Base-by-base conservation (phyloP, 2,329 filamentous ascomycete species). In the Beauveria medogensis region DNA sequence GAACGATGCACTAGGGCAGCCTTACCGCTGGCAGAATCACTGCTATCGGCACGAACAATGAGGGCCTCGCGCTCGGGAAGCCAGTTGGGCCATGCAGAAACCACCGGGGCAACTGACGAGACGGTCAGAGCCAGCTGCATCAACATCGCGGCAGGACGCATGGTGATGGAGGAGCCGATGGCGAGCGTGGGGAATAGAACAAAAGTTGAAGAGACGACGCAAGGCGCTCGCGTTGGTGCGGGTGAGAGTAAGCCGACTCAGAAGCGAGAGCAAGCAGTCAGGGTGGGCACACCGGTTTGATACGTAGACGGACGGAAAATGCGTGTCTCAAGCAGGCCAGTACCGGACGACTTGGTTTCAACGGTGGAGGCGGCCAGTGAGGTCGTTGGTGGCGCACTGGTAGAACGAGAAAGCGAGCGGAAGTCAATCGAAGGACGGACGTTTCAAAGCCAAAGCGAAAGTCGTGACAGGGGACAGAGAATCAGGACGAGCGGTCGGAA, bases 41-140 rank as follows among this genome's bases (percentile, higher is more conserved):
- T 71, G 52, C 73, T 71, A 64, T 80, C 74, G 64, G 76, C 75
- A 63, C 81, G 77, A 55, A 81, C 82, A 46, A 86, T 72, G 41
- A 87, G 69, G 16, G 78, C 69, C 64, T 85, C 79, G 41, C 78
- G 53, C 14, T 81, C 77, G 20, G 82, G 82, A 43, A 85, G 72
- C 78, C 80, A 84, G 64, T 70, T 72, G 22, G 82, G 79, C 83
- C 82, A 85, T 61, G 78, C 82, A 59, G 80, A 77, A n/a, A 78
- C 77, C 24, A 82, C 65, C 18, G 79, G 75, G 9, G 80, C 72
- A 58, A 85, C 71, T 37, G 83, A 78, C 48, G 73, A 72, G 18
- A 86, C 74, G 65, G 84, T 75, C 60, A 80, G 65, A 56, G 81
- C 77, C 66, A 82, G 68, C 50, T 78, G 76, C 69, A 78, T 71